A percentile compares a stretch with the other conserved stretches of the same genome.
phyloP scores from a whole-genome alignment of 2,329 filamentous ascomycete species.

The Ophiostoma ulmi region DNA sequence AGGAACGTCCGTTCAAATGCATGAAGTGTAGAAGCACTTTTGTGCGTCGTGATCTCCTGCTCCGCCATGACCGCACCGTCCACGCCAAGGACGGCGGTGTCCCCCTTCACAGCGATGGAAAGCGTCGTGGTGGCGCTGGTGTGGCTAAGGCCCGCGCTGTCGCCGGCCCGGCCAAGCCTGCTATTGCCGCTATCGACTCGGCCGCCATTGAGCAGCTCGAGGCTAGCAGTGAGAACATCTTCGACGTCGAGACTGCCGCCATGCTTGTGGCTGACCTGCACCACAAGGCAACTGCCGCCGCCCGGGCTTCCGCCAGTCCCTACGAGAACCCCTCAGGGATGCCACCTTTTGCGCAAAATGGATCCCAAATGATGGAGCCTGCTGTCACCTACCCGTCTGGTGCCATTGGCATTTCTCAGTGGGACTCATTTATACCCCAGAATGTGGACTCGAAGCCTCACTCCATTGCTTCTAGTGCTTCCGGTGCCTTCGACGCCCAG shows the following conservation, averaged over 20 bases:
- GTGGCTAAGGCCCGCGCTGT: constrained; percentile 59
- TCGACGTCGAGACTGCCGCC: constrained; percentile 93
- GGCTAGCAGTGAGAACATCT: constrained; percentile 80
- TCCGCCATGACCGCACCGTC: constrained; percentile 95
- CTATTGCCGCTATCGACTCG: constrained; percentile 70
- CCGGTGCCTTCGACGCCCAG: constrained; percentile 64
- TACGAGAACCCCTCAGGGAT: constrained; percentile 57
- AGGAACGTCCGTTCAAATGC: constrained; percentile 98
- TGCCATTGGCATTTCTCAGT: constrained; percentile 77
- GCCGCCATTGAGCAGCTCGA: constrained; percentile 89
- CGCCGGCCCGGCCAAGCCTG: constrained; percentile 64
- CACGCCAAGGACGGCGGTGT: constrained; percentile 97
- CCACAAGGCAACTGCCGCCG: constrained; percentile 79
- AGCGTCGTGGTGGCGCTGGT: constrained; percentile 63
- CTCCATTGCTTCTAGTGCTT: constrained; percentile 62
- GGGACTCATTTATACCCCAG: constrained; percentile 81
- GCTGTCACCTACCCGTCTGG: constrained; percentile 71
- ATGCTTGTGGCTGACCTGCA: constrained; percentile 99
- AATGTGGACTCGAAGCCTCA: constrained; percentile 69
- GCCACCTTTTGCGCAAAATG: constrained; percentile 63
- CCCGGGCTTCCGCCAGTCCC: constrained; percentile 52
- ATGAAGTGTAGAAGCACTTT: constrained; percentile 98
- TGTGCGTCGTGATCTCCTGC: constrained; percentile 89
- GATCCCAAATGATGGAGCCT: constrained; percentile 68
- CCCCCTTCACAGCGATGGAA: constrained; percentile 88